Conservation (phyloP, 2,329 filamentous ascomycete genomes). For the Neurospora sp. region DNA sequence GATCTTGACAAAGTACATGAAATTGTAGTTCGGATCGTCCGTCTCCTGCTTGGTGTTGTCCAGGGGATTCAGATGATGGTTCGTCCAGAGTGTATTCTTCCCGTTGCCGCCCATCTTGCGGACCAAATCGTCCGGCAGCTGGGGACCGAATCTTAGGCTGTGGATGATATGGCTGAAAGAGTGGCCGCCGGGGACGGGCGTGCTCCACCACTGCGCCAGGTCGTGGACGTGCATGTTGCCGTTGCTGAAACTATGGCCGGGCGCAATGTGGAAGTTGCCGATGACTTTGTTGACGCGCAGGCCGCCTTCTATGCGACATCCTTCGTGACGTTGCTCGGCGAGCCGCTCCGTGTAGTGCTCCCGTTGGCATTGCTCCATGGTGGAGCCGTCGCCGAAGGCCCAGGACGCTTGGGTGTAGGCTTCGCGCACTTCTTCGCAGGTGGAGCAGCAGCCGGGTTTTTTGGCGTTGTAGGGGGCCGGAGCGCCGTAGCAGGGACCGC, state of each 20-base stretch:
- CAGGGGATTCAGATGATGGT: conserved; percentile 86
- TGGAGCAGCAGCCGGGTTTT: conserved; percentile 92
- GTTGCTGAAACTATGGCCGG: conserved; percentile 88
- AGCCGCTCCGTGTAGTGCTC: conserved; percentile 90
- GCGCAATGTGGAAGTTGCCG: conserved; percentile 97
- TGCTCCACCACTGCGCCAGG: conserved; percentile 86
- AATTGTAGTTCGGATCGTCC: conserved; percentile 80
- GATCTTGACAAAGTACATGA: conserved; percentile 99
- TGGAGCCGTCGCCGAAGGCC: conserved; percentile 88
- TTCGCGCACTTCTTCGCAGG: conserved; percentile 91
- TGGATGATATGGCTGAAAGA: conserved; percentile 87
- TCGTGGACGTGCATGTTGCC: conserved; percentile 98
- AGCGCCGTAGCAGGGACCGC: conserved; percentile 87
- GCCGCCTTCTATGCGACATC: conserved; percentile 85
- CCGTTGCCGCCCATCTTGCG: conserved; percentile 41
- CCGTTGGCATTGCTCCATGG: conserved; percentile 87
- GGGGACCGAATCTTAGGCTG: conserved; percentile 83
- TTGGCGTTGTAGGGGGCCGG: conserved; percentile 56
- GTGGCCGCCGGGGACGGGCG: conserved; percentile 58
- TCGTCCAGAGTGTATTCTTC: conserved; percentile 60
- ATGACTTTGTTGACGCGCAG: conserved; percentile 97
- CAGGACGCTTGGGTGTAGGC: conserved; percentile 84
- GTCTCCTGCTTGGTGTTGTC: conserved; percentile 72
- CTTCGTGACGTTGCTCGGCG: conserved; percentile 79
- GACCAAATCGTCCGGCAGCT: conserved; percentile 64